Conservation (phyloP, 768 basidiomycete species). For the Trametes cinnabarina region DNA sequence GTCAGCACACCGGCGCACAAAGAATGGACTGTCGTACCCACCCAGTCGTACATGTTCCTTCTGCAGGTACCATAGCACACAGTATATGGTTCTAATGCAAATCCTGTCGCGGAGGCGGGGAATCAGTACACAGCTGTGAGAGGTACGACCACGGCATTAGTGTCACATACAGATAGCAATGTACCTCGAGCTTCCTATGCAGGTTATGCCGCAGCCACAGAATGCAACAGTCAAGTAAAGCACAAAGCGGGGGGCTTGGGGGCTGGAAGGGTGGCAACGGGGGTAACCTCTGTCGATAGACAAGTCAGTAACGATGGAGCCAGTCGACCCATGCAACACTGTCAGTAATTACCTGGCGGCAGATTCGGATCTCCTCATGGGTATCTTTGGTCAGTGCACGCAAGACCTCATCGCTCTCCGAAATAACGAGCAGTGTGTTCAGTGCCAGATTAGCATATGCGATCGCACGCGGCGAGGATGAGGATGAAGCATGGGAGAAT, state of each 20-base stretch:
- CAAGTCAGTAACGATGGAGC: not conserved
- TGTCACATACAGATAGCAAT: constrained; percentile 51
- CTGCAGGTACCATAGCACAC: constrained; percentile 57
- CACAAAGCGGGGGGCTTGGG: constrained; percentile 49
- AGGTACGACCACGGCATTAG: not conserved
- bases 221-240: constrained; percentile 64
- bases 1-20: not conserved
- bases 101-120: constrained; percentile 35
- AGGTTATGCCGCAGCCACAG: constrained; percentile 72
- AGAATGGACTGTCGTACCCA: constrained; percentile 28
- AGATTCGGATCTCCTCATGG: constrained; percentile 48
- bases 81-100: constrained; percentile 54
- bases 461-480: constrained; percentile 53
- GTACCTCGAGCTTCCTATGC: constrained; percentile 57
- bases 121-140: not conserved
- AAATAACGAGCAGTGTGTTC: constrained; percentile 49
- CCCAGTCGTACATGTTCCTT: constrained; percentile 53
- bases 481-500: constrained; percentile 64
- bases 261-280: constrained; percentile 41
- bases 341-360: constrained; percentile 61
- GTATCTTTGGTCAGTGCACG: constrained; percentile 43
- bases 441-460: constrained; percentile 62
- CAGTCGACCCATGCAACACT: not conserved
- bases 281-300: constrained; percentile 46
- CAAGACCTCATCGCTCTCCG: constrained; percentile 50